phyloP scores from a whole-genome alignment of 176 grass and related monocot genomes.

The Chloris gayana region DNA sequence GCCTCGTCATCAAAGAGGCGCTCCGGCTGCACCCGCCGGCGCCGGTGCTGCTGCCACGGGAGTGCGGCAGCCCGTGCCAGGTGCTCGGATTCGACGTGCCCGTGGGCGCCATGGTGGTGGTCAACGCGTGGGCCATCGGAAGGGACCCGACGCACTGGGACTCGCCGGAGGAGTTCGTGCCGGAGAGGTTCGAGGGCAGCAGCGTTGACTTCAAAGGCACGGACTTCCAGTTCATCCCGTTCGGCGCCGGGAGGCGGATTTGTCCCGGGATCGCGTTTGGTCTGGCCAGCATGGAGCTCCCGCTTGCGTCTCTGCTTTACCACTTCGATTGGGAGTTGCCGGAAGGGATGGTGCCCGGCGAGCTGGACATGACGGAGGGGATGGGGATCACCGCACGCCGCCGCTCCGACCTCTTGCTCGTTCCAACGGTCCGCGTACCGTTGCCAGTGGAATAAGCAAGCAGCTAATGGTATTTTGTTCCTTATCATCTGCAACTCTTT shows the following conservation, averaged over 20 bases:
- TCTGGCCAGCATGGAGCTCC: slow-evolving; percentile 27
- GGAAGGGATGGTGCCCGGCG: not conserved
- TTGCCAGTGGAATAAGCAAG: not conserved
- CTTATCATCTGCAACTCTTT: no score
- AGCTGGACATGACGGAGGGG: slow-evolving; percentile 1
- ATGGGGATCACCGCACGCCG: not conserved
- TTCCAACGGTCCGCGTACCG: not conserved
- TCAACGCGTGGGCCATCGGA: slow-evolving; percentile 44
- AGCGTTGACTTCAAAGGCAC: slow-evolving; percentile 29
- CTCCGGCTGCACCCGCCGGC: slow-evolving; percentile 29
- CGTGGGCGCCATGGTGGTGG: slow-evolving; percentile 3
- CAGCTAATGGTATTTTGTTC: no score
- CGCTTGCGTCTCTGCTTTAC: not conserved
- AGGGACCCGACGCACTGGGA: slow-evolving; percentile 38
- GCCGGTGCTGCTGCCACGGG: slow-evolving; percentile 28
- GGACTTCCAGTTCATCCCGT: slow-evolving; percentile 43
- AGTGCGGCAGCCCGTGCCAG: not conserved
- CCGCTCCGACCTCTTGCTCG: not conserved
- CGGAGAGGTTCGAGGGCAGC: slow-evolving; percentile 33
- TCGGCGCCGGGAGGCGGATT: not conserved
- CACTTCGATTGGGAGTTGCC: slow-evolving; percentile 17
- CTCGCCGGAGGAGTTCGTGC: slow-evolving; percentile 36
- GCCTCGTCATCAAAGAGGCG: slow-evolving; percentile 38
- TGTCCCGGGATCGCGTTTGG: slow-evolving; percentile 14
- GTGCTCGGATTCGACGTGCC: slow-evolving; percentile 19